Evolutionary conservation across 371 early-diverging fungal genomes (phyloP).

Genomic region (Capniomyces stellatus): DNA sequence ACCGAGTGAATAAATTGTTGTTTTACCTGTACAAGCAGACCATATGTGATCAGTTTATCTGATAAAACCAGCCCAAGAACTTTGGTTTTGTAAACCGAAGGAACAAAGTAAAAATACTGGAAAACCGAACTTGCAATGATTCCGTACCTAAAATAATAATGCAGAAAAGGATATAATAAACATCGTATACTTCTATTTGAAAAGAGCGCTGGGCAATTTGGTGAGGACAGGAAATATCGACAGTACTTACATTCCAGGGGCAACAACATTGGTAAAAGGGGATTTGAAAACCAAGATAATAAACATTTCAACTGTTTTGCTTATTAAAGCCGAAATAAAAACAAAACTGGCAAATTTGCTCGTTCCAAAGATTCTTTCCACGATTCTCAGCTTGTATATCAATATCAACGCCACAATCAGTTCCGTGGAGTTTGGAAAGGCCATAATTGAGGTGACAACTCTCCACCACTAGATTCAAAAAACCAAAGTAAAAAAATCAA

Average conservation of each 20-base stretch:
- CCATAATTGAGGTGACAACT: conserved; percentile 2
- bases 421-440: conserved; percentile 5
- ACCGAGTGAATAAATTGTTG: too few species aligned
- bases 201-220: too few species aligned
- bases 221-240: too few species aligned
- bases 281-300: not conserved
- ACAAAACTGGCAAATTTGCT: conserved; percentile 10
- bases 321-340: conserved; percentile 5
- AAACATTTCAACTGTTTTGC: conserved; percentile 1
- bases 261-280: not conserved
- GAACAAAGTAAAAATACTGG: conserved; percentile 8
- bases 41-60: conserved; percentile 9
- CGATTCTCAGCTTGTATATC: conserved; percentile 9
- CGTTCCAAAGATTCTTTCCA: conserved; percentile 13
- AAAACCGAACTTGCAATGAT: not conserved
- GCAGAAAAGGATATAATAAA: too few species aligned
- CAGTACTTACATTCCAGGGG: conserved; percentile 7
- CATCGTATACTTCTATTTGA: too few species aligned
- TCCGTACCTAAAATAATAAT: not conserved
- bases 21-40: too few species aligned
- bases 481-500: too few species aligned
- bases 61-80: conserved; percentile 1
- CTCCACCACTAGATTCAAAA: conserved; percentile 7
- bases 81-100: not conserved
- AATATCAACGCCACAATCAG: not conserved